Conservation (phyloP, 2,329 filamentous ascomycete genomes). For the Cordyceps farinosa region DNA sequence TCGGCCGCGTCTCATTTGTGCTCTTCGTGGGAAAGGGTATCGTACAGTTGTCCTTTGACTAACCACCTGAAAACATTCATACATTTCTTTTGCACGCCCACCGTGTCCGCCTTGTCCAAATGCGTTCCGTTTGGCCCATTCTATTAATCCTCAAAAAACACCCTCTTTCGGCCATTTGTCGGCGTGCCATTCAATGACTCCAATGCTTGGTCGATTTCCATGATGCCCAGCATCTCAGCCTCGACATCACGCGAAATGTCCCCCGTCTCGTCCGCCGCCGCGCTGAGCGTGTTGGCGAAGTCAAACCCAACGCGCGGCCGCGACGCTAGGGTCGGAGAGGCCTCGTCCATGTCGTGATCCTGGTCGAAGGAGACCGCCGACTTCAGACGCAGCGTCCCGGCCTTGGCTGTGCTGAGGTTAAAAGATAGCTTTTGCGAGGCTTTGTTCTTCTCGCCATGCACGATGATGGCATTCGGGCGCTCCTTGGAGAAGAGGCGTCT, state of each 20-base stretch:
- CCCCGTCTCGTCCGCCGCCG: constrained; percentile 50
- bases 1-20: neutral
- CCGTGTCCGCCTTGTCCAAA: constrained; percentile 22
- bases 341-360: constrained; percentile 21
- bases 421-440: constrained; percentile 39
- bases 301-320: constrained; percentile 41
- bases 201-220: constrained; percentile 61
- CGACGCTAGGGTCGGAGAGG: constrained; percentile 26
- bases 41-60: constrained; percentile 29
- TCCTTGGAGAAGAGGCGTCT: constrained; percentile 37
- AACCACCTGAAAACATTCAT: constrained; percentile 19
- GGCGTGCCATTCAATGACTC: constrained; percentile 51
- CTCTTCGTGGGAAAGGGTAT: constrained; percentile 32
- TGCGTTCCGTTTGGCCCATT: constrained; percentile 21
- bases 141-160: constrained; percentile 46
- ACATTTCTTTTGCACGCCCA: constrained; percentile 21
- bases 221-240: constrained; percentile 60
- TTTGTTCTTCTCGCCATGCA: constrained; percentile 44
- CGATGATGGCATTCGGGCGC: constrained; percentile 51
- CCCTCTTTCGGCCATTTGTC: constrained; percentile 47
- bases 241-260: constrained; percentile 54
- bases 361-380: constrained; percentile 29
- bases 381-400: constrained; percentile 34
- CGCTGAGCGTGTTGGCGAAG: constrained; percentile 49
- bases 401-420: constrained; percentile 48